A percentile compares a stretch with the other conserved stretches of the same genome.
These are phyloP conservation scores for Glebionis coronaria DNA, from an alignment of 129 eudicot genomes.

Conservation along the genomic window DNA sequence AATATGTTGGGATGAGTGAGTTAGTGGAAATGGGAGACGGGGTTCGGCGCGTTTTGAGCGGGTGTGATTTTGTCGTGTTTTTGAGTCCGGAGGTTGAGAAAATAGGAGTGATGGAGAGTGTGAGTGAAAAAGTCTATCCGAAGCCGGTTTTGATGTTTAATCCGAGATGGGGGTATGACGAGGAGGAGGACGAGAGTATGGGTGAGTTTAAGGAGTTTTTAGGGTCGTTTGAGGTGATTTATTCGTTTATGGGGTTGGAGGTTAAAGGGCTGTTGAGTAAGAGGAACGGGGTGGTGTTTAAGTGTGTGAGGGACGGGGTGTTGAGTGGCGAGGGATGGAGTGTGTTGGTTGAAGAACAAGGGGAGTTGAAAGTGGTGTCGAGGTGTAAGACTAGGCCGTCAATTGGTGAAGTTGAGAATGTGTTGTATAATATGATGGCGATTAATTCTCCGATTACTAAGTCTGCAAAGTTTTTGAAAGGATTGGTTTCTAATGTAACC, in stretches of 20 bases:
- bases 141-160: conserved; percentile 70
- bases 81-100: conserved; percentile 73
- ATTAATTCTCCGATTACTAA: conserved; percentile 82
- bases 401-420: conserved; percentile 79
- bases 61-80: conserved; percentile 74
- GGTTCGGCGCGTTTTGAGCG: conserved; percentile 36
- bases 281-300: conserved; percentile 76
- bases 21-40: conserved; percentile 25
- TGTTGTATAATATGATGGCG: conserved; percentile 82
- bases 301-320: conserved; percentile 67
- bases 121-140: conserved; percentile 52
- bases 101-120: conserved; percentile 42
- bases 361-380: conserved; percentile 53
- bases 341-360: conserved; percentile 79
- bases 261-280: conserved; percentile 81
- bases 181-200: conserved; percentile 52
- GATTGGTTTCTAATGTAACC: conserved; percentile 75
- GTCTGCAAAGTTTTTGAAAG: conserved; percentile 70
- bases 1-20: conserved; percentile 43
- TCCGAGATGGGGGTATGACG: conserved; percentile 75
- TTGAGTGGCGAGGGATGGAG: conserved; percentile 77
- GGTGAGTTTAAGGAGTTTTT: conserved; percentile 57
- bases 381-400: conserved; percentile 66
- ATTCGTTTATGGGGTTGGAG: conserved; percentile 87
- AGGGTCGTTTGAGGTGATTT: conserved; percentile 84